phyloP scores from a whole-genome alignment of 257 asterid genomes.

The Phtheirospermum japonicum region DNA sequence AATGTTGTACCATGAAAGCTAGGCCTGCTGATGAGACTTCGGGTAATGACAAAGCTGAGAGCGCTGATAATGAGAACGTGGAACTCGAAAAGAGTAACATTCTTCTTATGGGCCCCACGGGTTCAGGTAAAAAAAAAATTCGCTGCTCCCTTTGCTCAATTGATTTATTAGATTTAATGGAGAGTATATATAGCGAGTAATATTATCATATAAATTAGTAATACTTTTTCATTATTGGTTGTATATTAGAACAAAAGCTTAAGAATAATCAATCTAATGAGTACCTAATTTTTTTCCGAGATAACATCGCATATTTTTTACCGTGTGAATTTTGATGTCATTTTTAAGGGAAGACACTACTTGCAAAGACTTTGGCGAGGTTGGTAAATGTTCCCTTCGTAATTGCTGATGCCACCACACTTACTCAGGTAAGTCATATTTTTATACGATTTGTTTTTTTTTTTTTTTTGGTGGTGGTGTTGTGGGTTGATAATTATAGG shows the following conservation, averaged over 20 bases:
- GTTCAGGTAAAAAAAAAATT: conserved; percentile 67
- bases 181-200: too few species aligned
- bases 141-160: conserved; percentile 12
- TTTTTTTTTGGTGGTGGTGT: too few species aligned
- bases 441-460: too few species aligned
- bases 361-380: conserved; percentile 86
- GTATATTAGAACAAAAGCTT: neutral
- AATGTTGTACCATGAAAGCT: conserved; percentile 38
- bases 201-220: neutral
- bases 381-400: conserved; percentile 86
- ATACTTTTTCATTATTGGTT: neutral
- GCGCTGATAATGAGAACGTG: conserved; percentile 49
- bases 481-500: too few species aligned
- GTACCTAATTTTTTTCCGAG: conserved; percentile 4
- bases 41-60: conserved; percentile 41
- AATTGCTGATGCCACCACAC: conserved; percentile 87
- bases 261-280: too few species aligned
- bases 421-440: conserved; percentile 65
- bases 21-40: conserved; percentile 61
- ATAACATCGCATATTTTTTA: conserved; percentile 33
- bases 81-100: conserved; percentile 91
- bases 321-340: conserved; percentile 38
- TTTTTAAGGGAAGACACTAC: conserved; percentile 83
- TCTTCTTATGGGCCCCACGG: conserved; percentile 92
- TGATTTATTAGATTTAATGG: too few species aligned